Base-by-base conservation (phyloP, 495 filamentous ascomycete species). In the Choiromyces venosus region DNA sequence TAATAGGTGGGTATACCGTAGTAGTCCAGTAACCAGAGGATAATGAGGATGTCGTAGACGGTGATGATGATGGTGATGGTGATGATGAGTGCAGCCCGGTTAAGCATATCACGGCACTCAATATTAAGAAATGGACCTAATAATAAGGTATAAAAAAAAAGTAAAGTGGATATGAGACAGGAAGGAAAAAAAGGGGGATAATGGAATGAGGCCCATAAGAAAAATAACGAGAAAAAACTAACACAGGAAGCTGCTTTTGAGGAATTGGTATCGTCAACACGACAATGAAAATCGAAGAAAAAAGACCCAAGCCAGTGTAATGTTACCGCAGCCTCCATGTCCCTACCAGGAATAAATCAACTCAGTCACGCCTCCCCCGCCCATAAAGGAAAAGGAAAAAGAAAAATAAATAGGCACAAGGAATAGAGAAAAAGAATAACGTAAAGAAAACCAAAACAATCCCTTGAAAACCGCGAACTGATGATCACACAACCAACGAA, bases 381-480 rank as follows among this genome's bases (percentile, higher is more conserved):
- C 52, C 52, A 61, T 61, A 61, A 33, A 33, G 52, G 52, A 61
- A 61, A 61, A 33, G 52, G 52, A 61, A 61, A 77, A 74, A 72
- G 75, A n/a, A 73, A 77, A 77, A 76, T 69, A 73, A 77, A 77
- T 77, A 77, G 75, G 69, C 35, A 77, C 75, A 77, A 77, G 75
- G 74, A 77, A 77, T 66, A 77, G 42, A 77, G 66, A 70, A 37
- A 77, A 69, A 77, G 2, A 33, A 33, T 29, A 6, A 61, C 25
- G 25, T 61, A 77, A 77, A 39, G 76, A 72, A 71, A 75, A 77
- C 75, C 75, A 77, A 77, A 73, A 77, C 74, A 77, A 77, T 76
- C 74, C 75, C 68, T 70, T 74, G 69, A 77, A 77, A 77, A 70
- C 75, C 67, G 75, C 69, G 74, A 77, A 70, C 66, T 76, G 66